Evolutionary conservation across 176 grass and related monocot species (phyloP).

Genomic region (Musa itinerans): DNA sequence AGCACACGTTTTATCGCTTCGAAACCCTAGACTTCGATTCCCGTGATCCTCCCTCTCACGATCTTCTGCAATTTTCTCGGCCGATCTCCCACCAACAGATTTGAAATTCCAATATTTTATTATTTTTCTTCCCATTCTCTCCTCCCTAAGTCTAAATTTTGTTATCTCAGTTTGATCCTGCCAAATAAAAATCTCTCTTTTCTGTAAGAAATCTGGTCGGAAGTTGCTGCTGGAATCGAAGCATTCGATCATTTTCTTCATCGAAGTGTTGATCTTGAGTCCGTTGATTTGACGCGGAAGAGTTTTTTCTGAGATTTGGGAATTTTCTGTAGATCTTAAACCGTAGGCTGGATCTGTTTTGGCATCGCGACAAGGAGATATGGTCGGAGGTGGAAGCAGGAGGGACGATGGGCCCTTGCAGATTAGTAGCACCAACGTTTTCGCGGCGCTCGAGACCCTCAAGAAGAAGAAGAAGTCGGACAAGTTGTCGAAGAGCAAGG

Average conservation of each 20-base stretch:
- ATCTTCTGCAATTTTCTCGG: too few relatives aligned
- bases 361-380: not conserved
- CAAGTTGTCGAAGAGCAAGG: constrained; percentile 19
- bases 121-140: not conserved
- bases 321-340: not conserved
- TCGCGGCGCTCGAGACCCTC: constrained; percentile 15
- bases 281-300: not conserved
- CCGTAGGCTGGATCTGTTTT: constrained; percentile 5
- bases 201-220: not conserved
- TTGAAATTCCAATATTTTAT: not conserved
- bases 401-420: constrained; percentile 17
- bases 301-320: not conserved
- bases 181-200: not conserved
- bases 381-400: constrained; percentile 17
- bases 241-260: not conserved
- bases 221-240: not conserved
- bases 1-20: not conserved
- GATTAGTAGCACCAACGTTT: constrained; percentile 17
- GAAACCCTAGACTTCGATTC: not conserved
- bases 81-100: too few relatives aligned
- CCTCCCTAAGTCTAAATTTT: not conserved
- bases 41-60: not conserved
- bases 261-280: not conserved
- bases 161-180: too few relatives aligned
- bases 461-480: constrained; percentile 22